Evolutionary conservation across 352 stramenopile species (phyloP).

Genomic region (Phytophthora brassicae): DNA sequence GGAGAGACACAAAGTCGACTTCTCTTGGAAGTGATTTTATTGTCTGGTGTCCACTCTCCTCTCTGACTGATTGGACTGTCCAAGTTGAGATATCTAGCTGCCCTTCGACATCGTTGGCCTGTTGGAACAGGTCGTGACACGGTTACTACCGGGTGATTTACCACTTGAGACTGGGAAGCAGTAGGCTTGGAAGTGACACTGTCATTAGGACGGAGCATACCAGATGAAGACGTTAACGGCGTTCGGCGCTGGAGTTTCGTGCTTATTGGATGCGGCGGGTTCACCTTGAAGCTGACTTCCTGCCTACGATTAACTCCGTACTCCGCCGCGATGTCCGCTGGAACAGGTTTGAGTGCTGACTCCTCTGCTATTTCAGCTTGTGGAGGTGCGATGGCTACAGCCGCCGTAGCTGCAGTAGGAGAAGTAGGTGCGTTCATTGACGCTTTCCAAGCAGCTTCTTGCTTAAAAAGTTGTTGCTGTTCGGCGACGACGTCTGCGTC

Average conservation of each 20-base stretch:
- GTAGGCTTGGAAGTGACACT: slow-evolving; percentile 9
- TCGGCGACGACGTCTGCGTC: slow-evolving; percentile 17
- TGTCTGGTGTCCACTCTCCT: slow-evolving; percentile 5
- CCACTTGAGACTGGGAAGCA: background rate
- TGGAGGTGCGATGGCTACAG: slow-evolving; percentile 15
- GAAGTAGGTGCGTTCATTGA: slow-evolving; percentile 14
- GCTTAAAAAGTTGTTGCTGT: slow-evolving; percentile 22
- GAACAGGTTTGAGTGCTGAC: slow-evolving; percentile 30
- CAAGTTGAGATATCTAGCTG: slow-evolving; percentile 7
- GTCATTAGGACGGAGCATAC: slow-evolving; percentile 1
- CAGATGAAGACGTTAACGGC: slow-evolving; percentile 2
- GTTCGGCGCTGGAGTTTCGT: slow-evolving; percentile 25
- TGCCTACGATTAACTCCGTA: slow-evolving; percentile 16
- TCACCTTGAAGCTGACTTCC: slow-evolving; percentile 13
- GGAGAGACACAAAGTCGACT: slow-evolving; percentile 12
- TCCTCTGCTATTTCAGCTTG: slow-evolving; percentile 13
- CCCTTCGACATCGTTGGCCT: slow-evolving; percentile 6
- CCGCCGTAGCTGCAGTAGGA: slow-evolving; percentile 19
- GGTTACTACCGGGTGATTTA: slow-evolving; percentile 2
- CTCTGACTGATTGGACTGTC: slow-evolving; percentile 17
- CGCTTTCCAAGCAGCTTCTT: slow-evolving; percentile 15
- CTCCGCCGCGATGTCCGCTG: slow-evolving; percentile 24
- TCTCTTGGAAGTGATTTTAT: slow-evolving; percentile 12
- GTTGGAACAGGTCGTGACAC: slow-evolving; percentile 3
- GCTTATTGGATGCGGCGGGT: background rate